These are phyloP conservation scores for Ophiostoma sp. DNA, from an alignment of 2,329 filamentous ascomycete species.

Conservation along the genomic window DNA sequence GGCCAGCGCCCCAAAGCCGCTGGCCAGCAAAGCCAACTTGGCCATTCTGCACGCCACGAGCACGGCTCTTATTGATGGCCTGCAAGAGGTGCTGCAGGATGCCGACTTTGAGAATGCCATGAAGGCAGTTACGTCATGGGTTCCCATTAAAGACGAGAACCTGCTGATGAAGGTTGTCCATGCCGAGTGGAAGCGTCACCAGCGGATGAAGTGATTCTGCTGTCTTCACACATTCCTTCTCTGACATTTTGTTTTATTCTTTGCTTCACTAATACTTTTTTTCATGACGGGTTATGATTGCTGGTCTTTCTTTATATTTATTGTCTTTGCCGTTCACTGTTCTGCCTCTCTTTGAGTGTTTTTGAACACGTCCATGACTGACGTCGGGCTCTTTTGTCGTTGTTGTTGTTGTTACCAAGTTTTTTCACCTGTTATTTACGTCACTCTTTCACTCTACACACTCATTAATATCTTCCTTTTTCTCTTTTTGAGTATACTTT, in stretches of 20 bases:
- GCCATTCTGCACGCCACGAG: constrained; percentile 87
- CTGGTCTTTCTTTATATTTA: not conserved
- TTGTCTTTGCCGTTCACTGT: not conserved
- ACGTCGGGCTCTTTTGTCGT: not conserved
- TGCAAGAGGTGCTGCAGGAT: constrained; percentile 80
- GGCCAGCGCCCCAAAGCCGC: constrained; percentile 40
- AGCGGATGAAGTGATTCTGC: constrained; percentile 28
- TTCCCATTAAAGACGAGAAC: constrained; percentile 91
- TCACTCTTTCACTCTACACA: not conserved
- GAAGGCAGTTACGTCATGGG: constrained; percentile 92
- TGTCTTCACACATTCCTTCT: not conserved
- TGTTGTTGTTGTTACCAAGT: not conserved
- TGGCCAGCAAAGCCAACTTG: constrained; percentile 45
- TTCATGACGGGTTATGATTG: not conserved
- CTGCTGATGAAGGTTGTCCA: constrained; percentile 84
- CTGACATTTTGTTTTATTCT: not conserved
- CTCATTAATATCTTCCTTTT: not conserved
- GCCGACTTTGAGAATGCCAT: constrained; percentile 97
- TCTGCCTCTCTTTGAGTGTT: not conserved
- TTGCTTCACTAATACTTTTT: not conserved
- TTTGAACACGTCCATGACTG: not conserved
- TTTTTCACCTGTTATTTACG: not conserved
- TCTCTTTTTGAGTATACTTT: not conserved
- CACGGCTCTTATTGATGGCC: constrained; percentile 84
- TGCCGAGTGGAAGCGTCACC: constrained; percentile 72